Conservation (phyloP, 352 stramenopile genomes). For the Globisporangium nodosum region DNA sequence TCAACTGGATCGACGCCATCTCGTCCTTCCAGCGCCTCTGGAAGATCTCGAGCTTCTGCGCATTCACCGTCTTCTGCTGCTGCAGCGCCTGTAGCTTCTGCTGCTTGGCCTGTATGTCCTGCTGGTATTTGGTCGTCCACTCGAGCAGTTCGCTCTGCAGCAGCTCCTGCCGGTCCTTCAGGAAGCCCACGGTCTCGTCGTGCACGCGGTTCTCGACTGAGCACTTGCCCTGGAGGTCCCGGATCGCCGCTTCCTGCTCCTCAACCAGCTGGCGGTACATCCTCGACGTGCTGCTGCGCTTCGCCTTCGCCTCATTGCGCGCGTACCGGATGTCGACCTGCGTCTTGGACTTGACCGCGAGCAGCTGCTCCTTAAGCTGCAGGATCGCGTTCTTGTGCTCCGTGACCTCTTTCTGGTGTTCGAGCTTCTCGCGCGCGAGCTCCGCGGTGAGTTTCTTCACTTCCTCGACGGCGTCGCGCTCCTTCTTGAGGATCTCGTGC, state of each 20-base stretch:
- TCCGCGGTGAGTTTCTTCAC: conserved; percentile 84
- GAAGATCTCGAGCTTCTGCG: conserved; percentile 56
- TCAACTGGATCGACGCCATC: conserved; percentile 63
- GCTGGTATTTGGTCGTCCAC: conserved; percentile 79
- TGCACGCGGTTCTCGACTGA: conserved; percentile 65
- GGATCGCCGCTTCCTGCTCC: conserved; percentile 67
- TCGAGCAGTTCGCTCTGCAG: conserved; percentile 54
- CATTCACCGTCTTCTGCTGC: conserved; percentile 47
- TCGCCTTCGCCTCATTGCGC: conserved; percentile 79
- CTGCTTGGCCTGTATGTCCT: conserved; percentile 74
- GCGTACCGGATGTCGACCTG: conserved; percentile 80
- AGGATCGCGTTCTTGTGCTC: conserved; percentile 71
- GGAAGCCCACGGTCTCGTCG: conserved; percentile 69
- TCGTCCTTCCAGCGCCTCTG: conserved; percentile 71
- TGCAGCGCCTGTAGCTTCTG: conserved; percentile 52
- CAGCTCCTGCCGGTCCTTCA: conserved; percentile 74
- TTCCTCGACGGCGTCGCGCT: conserved; percentile 81
- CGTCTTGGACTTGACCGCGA: conserved; percentile 79
- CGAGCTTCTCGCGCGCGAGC: conserved; percentile 63
- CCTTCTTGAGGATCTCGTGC: conserved; percentile 78
- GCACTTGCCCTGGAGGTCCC: conserved; percentile 55
- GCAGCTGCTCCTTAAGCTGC: conserved; percentile 80
- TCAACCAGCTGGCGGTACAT: conserved; percentile 81
- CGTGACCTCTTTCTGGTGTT: conserved; percentile 72
- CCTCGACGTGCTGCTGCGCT: conserved; percentile 66